phyloP scores from a whole-genome alignment of 2,329 filamentous ascomycete genomes.

The Elsinoe fawcettii region DNA sequence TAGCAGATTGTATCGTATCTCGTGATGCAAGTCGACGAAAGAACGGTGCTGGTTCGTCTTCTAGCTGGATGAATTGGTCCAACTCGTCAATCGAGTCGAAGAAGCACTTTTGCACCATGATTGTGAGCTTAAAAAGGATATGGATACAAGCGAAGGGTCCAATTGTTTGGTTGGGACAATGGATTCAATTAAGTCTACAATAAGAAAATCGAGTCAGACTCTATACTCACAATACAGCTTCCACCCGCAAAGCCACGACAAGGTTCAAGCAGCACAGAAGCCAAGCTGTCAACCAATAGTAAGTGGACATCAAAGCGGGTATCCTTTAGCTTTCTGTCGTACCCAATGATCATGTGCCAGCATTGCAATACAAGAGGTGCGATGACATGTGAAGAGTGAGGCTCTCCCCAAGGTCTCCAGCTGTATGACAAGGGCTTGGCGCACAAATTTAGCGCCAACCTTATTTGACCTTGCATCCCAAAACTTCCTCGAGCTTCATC shows the following conservation, averaged over 20 bases:
- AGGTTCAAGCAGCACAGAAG: background rate
- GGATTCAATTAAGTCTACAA: background rate
- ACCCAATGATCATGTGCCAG: no score
- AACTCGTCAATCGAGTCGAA: background rate
- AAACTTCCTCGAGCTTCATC: background rate
- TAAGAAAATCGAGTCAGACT: conserved; percentile 3
- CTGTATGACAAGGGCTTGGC: background rate
- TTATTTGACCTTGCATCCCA: background rate
- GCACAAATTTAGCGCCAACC: background rate
- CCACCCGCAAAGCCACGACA: background rate
- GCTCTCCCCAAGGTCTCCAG: no score
- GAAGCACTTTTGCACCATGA: background rate
- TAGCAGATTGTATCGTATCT: no score
- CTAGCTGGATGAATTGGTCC: background rate
- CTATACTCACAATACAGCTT: conserved; percentile 3
- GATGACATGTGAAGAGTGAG: background rate
- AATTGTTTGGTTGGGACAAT: background rate
- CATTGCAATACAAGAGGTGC: no score
- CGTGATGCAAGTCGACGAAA: no score
- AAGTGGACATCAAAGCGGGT: no score
- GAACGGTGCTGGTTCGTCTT: no score
- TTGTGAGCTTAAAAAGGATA: background rate
- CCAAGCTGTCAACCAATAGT: no score
- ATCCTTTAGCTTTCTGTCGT: no score
- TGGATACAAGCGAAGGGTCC: background rate